These are phyloP conservation scores for Dactylonectria macrodidyma DNA, from an alignment of 2,329 filamentous ascomycete species.

Conservation along the genomic window DNA sequence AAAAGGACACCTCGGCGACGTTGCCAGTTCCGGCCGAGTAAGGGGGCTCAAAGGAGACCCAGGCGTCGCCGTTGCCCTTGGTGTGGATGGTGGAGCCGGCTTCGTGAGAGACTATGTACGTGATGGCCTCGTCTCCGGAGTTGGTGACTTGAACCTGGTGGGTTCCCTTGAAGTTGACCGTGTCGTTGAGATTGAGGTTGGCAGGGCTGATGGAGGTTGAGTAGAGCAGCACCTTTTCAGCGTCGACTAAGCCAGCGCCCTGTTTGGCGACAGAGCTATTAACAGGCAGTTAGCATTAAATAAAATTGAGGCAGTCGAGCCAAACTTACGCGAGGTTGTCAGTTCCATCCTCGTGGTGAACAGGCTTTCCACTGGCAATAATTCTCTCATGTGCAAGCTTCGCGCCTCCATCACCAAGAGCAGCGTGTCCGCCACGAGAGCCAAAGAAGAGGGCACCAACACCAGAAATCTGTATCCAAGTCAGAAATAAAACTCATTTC, in stretches of 20 bases:
- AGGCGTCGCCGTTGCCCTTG: constrained; percentile 12
- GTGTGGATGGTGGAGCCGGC: constrained; percentile 9
- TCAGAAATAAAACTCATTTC: background rate
- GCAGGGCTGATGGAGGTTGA: constrained; percentile 18
- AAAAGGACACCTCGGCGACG: constrained; percentile 3
- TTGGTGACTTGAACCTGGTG: constrained; percentile 22
- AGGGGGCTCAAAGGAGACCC: background rate
- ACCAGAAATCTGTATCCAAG: constrained; percentile 7
- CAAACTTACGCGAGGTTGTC: constrained; percentile 6
- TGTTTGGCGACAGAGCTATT: constrained; percentile 15
- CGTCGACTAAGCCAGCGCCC: constrained; percentile 16
- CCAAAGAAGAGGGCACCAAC: constrained; percentile 26
- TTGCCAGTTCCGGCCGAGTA: background rate
- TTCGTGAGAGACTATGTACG: constrained; percentile 21
- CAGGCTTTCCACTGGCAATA: constrained; percentile 8
- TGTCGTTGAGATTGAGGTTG: constrained; percentile 28
- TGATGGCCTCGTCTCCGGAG: constrained; percentile 9
- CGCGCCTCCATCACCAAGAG: background rate
- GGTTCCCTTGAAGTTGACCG: constrained; percentile 17
- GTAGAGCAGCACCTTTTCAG: constrained; percentile 11
- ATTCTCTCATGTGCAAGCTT: background rate
- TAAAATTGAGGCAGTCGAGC: background rate
- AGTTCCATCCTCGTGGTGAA: background rate
- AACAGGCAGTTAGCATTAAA: background rate
- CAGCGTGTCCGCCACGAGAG: constrained; percentile 5